Evolutionary conservation across 2,329 filamentous ascomycete genomes (phyloP).

Genomic region (Xylaria sp.): DNA sequence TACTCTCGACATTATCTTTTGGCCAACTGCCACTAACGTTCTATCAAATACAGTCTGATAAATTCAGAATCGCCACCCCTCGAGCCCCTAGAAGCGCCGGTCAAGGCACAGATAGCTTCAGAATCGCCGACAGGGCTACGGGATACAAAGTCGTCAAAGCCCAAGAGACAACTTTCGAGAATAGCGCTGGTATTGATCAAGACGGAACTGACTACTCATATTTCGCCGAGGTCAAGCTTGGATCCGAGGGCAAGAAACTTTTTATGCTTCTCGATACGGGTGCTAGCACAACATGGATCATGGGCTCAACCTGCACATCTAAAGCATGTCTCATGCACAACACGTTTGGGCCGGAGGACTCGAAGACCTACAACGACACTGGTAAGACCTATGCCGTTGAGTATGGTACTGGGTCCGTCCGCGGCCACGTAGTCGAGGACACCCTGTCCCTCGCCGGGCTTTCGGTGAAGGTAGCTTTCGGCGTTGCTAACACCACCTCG

Average conservation of each 20-base stretch:
- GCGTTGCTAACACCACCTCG: slow-evolving; percentile 73
- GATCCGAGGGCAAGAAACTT: slow-evolving; percentile 58
- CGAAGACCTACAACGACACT: slow-evolving; percentile 63
- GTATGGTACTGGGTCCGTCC: slow-evolving; percentile 80
- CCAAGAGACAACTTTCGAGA: slow-evolving; percentile 49
- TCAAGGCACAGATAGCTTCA: slow-evolving; percentile 29
- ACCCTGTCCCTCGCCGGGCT: slow-evolving; percentile 70
- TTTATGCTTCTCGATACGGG: slow-evolving; percentile 71
- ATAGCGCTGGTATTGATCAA: slow-evolving; percentile 63
- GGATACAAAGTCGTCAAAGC: slow-evolving; percentile 55
- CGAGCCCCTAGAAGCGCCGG: slow-evolving; percentile 47
- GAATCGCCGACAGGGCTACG: slow-evolving; percentile 50
- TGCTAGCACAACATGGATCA: slow-evolving; percentile 81
- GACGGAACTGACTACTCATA: slow-evolving; percentile 71
- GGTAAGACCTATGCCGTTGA: slow-evolving; percentile 65
- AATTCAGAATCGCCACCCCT: slow-evolving; percentile 45
- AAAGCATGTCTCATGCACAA: slow-evolving; percentile 72
- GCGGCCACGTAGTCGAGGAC: slow-evolving; percentile 70
- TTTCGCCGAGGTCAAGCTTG: slow-evolving; percentile 63
- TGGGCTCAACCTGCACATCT: slow-evolving; percentile 71
- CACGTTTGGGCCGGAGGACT: slow-evolving; percentile 70
- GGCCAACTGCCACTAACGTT: slow-evolving; percentile 24
- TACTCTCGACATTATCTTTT: slow-evolving; percentile 14
- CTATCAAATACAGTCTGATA: slow-evolving; percentile 38
- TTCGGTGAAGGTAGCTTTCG: slow-evolving; percentile 69